Evolutionary conservation across 495 filamentous ascomycete species (phyloP), one percentile per base, ranked within the genome.

Genomic region (Xylaria telfairii): DNA sequence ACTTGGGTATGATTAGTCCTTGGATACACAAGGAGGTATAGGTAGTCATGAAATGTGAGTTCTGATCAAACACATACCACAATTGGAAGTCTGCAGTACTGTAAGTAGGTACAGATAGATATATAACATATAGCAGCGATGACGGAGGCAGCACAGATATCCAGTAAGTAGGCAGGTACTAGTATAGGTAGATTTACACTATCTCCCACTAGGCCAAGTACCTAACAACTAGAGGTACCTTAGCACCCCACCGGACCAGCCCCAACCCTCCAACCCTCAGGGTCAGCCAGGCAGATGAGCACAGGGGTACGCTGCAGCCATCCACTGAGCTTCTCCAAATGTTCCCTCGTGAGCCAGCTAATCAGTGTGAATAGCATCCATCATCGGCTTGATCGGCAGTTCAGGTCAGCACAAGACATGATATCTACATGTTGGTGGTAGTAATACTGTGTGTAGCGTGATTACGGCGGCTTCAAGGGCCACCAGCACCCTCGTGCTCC

Each of bases 371-470:
- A 69, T 62, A 49, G 54, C 66, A 68, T 65, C 62, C 44, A 65
- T 51, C 44, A 51, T 47, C 67, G 67, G 67, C 56, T 69, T 54
- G 44, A 21, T 69, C 67, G 67, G 67, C 67, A 34, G 51, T 24
- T 32, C 28, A 49, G 42, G 56, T 46, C 53, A 51, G 44, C 17
- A 4, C 67, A 37, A 10, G 56, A 24, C 24, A 39, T 13, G 30
- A 15, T n/a, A n/a, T n/a, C n/a, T n/a, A n/a, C n/a, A n/a, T n/a
- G n/a, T n/a, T n/a, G n/a, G n/a, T n/a, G n/a, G n/a, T n/a, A n/a
- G n/a, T 28, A 1, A 41, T 17, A 34, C 17, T 37, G 21, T 5
- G 4, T 2, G 5, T 59, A 34, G 32, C 17, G 9, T 37, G 7
- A 59, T 34, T 37, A 59, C 56, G 32, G 6, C 56, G 8, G 19